Evolutionary conservation across 345 rosid genomes (phyloP).

Genomic region (Tarenaya hassleriana): DNA sequence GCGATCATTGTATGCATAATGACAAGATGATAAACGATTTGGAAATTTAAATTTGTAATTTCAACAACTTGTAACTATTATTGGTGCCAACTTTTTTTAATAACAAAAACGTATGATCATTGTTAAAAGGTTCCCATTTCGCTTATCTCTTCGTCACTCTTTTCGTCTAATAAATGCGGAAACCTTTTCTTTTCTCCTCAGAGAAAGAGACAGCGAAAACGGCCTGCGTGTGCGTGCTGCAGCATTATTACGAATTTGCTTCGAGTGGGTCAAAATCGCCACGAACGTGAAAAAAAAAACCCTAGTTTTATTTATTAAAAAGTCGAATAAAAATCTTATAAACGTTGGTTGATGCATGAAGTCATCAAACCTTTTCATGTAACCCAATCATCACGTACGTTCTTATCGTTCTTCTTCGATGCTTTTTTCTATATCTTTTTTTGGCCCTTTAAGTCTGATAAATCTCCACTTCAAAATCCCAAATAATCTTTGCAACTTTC

Average conservation of each 20-base stretch:
- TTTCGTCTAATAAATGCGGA: slow-evolving; percentile 21
- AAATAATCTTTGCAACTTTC: too few relatives aligned
- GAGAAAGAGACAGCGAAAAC: slow-evolving; percentile 25
- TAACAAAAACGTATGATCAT: too few relatives aligned
- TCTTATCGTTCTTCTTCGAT: slow-evolving; percentile 26
- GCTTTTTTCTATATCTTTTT: slow-evolving; percentile 18
- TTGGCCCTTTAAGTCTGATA: not conserved
- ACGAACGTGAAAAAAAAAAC: slow-evolving; percentile 19
- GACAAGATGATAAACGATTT: slow-evolving; percentile 17
- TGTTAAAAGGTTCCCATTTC: slow-evolving; percentile 10
- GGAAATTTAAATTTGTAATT: slow-evolving; percentile 23
- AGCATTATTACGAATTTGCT: slow-evolving; percentile 27
- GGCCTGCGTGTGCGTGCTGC: slow-evolving; percentile 22
- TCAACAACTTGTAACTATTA: slow-evolving; percentile 24
- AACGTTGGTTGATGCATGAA: slow-evolving; percentile 27
- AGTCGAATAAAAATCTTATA: not conserved
- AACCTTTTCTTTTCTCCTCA: slow-evolving; percentile 15
- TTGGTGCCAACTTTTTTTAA: slow-evolving; percentile 16
- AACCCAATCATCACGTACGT: slow-evolving; percentile 22
- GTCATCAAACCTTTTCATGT: slow-evolving; percentile 22
- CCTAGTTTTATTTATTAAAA: slow-evolving; percentile 5
- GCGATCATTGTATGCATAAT: not conserved
- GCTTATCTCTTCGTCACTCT: slow-evolving; percentile 31
- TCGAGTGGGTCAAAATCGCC: slow-evolving; percentile 27
- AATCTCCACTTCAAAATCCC: too few relatives aligned